Evolutionary conservation across 208 protist species (phyloP).

Genomic region (Trypanosoma congolense): DNA sequence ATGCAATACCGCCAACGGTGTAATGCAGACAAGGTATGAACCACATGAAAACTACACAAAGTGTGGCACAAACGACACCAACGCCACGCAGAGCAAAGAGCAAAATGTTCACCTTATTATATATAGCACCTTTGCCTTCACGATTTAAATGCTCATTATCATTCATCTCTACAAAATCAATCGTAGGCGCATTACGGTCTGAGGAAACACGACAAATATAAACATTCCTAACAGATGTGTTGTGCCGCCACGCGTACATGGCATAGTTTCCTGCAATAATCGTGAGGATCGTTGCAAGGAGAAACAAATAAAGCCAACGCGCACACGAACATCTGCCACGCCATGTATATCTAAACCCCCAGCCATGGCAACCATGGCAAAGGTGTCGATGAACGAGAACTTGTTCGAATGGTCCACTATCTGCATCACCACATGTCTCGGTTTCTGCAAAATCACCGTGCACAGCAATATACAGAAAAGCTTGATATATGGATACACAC

Average conservation of each 20-base stretch:
- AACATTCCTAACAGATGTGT: constrained; percentile 20
- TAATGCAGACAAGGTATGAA: constrained; percentile 29
- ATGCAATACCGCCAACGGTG: constrained; percentile 27
- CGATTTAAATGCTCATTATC: too few species aligned
- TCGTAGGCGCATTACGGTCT: too few species aligned
- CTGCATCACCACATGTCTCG: constrained; percentile 31
- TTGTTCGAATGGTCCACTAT: constrained; percentile 80
- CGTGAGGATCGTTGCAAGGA: constrained; percentile 23
- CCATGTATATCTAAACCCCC: constrained; percentile 49
- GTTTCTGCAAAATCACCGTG: constrained; percentile 27
- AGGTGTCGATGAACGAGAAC: constrained; percentile 86
- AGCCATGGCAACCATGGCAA: constrained; percentile 59
- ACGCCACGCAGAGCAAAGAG: not conserved
- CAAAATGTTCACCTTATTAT: not conserved
- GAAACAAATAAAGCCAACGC: constrained; percentile 25
- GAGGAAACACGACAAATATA: not conserved
- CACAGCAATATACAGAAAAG: constrained; percentile 33
- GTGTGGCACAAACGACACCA: constrained; percentile 5
- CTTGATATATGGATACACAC: constrained; percentile 90
- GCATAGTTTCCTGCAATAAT: constrained; percentile 55
- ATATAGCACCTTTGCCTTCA: too few species aligned
- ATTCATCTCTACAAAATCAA: too few species aligned
- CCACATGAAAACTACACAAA: constrained; percentile 34
- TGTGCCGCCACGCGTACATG: constrained; percentile 39
- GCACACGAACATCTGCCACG: constrained; percentile 18